A percentile compares a stretch with the other conserved stretches of the same genome.
Evolutionary conservation across 2,329 filamentous ascomycete species (phyloP).

Genomic region (Fusarium sp.): DNA sequence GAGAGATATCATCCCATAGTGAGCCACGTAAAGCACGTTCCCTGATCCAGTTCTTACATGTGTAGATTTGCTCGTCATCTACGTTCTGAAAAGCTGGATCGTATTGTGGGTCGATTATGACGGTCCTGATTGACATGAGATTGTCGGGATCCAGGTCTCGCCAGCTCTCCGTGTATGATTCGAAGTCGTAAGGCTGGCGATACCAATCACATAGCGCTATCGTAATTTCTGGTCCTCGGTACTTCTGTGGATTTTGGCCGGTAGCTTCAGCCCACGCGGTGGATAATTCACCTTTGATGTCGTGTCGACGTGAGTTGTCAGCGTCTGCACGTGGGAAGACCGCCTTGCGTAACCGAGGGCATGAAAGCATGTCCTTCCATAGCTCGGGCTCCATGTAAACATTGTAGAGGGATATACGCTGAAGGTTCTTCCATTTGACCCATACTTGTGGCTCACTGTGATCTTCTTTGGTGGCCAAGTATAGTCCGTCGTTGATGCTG

Average conservation of each 20-base stretch:
- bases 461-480: neutral
- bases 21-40: slow-evolving; percentile 3
- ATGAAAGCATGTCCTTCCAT: slow-evolving; percentile 5
- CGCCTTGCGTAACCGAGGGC: slow-evolving; percentile 6
- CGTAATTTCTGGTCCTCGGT: neutral
- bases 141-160: slow-evolving; percentile 6
- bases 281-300: neutral
- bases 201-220: slow-evolving; percentile 13
- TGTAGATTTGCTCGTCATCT: neutral
- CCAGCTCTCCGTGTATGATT: neutral
- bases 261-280: neutral
- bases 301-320: neutral
- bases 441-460: slow-evolving; percentile 20
- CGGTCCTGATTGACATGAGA: neutral
- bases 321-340: slow-evolving; percentile 15
- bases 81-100: neutral
- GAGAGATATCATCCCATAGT: slow-evolving; percentile 12
- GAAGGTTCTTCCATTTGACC: slow-evolving; percentile 38
- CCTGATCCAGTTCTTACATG: slow-evolving; percentile 19
- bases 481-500: slow-evolving; percentile 39
- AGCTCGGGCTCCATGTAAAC: rapidly evolving
- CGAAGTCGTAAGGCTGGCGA: neutral
- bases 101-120: neutral
- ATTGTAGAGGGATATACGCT: slow-evolving; percentile 35
- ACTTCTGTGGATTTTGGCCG: neutral